These are phyloP conservation scores for Halophytophthora polymorphica DNA, from an alignment of 352 stramenopile species.

Conservation along the genomic window DNA sequence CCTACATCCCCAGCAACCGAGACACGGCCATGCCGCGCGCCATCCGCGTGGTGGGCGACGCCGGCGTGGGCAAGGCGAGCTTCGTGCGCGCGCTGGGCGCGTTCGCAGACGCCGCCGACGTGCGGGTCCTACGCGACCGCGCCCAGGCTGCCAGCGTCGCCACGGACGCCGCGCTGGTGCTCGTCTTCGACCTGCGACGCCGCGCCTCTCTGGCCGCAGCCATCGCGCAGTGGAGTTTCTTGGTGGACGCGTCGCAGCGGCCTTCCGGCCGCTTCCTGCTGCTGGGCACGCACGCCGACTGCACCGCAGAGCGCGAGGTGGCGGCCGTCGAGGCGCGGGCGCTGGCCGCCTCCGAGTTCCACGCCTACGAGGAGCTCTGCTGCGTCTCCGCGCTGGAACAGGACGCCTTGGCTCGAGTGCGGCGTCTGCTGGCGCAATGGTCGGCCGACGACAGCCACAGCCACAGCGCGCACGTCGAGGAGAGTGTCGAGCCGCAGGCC, in stretches of 20 bases:
- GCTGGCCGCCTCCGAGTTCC: conserved; percentile 44
- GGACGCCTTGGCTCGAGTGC: conserved; percentile 18
- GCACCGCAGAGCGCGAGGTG: conserved; percentile 34
- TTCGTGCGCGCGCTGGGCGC: conserved; percentile 51
- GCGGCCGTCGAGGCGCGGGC: conserved; percentile 32
- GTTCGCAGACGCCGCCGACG: conserved; percentile 3
- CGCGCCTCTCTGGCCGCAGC: conserved; percentile 35
- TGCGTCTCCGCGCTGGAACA: conserved; percentile 14
- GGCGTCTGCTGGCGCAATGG: conserved; percentile 24
- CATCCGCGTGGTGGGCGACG: conserved; percentile 38
- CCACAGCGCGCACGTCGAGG: neutral
- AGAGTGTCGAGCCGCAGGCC: conserved; percentile 13
- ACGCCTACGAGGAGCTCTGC: conserved; percentile 59
- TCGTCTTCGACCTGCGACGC: conserved; percentile 53
- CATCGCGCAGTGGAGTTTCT: conserved; percentile 39
- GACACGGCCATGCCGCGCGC: conserved; percentile 30
- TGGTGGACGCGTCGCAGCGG: conserved; percentile 15
- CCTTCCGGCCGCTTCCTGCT: conserved; percentile 31
- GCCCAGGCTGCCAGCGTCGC: conserved; percentile 8
- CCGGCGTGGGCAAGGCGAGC: conserved; percentile 44
- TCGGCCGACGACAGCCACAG: conserved; percentile 5
- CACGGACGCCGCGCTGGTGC: conserved; percentile 29
- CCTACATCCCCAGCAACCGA: too few species aligned
- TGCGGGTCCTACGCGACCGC: conserved; percentile 13
- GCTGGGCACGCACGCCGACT: conserved; percentile 56